Percentiles rank a stretch among this genome's conserved stretches.
phyloP scores from a whole-genome alignment of 768 basidiomycete genomes.

The Mycena sanguinolenta region DNA sequence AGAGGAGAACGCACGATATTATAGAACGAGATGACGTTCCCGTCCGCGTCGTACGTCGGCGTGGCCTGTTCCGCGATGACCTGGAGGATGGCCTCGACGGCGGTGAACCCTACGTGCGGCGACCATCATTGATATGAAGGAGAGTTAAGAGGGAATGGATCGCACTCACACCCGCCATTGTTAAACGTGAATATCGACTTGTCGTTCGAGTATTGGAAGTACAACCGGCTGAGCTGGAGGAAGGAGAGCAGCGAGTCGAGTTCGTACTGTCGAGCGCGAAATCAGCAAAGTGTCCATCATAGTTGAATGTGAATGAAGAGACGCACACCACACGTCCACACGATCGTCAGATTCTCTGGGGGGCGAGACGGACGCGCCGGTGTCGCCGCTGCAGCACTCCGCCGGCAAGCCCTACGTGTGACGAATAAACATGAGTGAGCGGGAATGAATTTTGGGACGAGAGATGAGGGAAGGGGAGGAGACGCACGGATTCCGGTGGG shows the following conservation, averaged over 20 bases:
- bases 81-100: constrained; percentile 30
- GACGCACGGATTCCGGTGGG: constrained; percentile 24
- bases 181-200: constrained; percentile 56
- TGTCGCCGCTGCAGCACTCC: constrained; percentile 13
- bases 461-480: too few relatives aligned
- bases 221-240: constrained; percentile 65
- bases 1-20: constrained; percentile 31
- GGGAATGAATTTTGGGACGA: constrained; percentile 36
- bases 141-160: constrained; percentile 28
- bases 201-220: constrained; percentile 63
- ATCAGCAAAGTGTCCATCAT: too few relatives aligned
- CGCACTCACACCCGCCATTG: constrained; percentile 55
- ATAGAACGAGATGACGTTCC: constrained; percentile 33
- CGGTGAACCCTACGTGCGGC: constrained; percentile 27
- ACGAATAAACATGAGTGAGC: constrained; percentile 54
- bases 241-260: constrained; percentile 68
- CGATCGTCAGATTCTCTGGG: constrained; percentile 60
- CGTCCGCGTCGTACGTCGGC: constrained; percentile 22
- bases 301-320: too few relatives aligned
- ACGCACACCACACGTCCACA: constrained; percentile 69
- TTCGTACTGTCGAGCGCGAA: constrained; percentile 58
- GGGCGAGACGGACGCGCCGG: constrained; percentile 41
- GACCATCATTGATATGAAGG: neutral
- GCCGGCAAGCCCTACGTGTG: constrained; percentile 44
- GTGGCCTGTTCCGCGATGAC: constrained; percentile 31